A percentile compares a stretch with the other conserved stretches of the same genome.
Conservation (phyloP, 2,329 filamentous ascomycete species). For the Colletotrichum spaethianum region DNA sequence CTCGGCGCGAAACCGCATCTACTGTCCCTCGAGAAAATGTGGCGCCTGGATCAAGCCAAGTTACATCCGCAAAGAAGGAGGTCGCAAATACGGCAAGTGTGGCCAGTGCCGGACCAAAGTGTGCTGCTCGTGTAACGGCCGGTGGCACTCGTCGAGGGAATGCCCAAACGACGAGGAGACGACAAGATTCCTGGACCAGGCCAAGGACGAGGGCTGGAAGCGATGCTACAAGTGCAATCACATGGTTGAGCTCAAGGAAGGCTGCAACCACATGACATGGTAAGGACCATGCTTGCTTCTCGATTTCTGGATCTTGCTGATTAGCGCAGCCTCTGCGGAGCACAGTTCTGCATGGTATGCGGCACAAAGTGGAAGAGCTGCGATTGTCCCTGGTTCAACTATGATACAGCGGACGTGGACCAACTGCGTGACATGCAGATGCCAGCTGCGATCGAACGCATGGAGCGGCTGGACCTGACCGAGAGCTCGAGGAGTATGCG, state of each 20-base stretch:
- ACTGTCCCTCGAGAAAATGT: constrained; percentile 81
- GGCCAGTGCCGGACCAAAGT: constrained; percentile 80
- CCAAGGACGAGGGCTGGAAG: constrained; percentile 80
- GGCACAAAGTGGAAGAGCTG: constrained; percentile 87
- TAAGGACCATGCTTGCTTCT: constrained; percentile 57
- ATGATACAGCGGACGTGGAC: constrained; percentile 68
- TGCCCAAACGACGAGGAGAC: constrained; percentile 82
- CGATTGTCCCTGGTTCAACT: constrained; percentile 85
- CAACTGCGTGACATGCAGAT: constrained; percentile 67
- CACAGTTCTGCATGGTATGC: constrained; percentile 91
- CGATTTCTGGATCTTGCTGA: constrained; percentile 34
- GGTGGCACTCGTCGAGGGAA: constrained; percentile 78
- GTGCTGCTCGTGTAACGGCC: constrained; percentile 80
- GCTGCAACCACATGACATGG: constrained; percentile 92
- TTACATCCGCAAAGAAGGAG: constrained; percentile 72
- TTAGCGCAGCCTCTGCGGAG: constrained; percentile 76
- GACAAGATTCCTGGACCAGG: constrained; percentile 73
- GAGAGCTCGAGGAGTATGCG: constrained; percentile 36
- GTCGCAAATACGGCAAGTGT: constrained; percentile 79
- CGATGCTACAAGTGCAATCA: constrained; percentile 81
- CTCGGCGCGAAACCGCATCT: constrained; percentile 80
- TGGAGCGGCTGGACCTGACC: constrained; percentile 27
- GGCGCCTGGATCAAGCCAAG: constrained; percentile 85
- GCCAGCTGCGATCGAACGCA: constrained; percentile 52
- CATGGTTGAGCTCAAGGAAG: constrained; percentile 84